Conservation (phyloP, 2,329 filamentous ascomycete genomes). For the Ceratocystis cubensis region DNA sequence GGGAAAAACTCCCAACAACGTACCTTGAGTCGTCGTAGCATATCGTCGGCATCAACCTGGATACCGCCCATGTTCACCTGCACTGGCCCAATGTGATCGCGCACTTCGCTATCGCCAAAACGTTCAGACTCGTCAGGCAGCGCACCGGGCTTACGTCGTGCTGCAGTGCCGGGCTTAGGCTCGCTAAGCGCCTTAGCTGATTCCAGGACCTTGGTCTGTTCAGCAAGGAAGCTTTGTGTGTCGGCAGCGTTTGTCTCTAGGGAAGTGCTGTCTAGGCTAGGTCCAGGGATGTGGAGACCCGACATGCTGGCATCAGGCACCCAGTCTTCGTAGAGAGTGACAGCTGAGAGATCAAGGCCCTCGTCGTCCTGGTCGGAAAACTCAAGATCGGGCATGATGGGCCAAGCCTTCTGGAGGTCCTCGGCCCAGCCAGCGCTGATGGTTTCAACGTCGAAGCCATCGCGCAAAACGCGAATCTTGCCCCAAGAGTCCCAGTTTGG, state of each 20-base stretch:
- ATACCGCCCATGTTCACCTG: conserved; percentile 99
- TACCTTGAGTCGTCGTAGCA: conserved; percentile 77
- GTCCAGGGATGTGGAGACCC: conserved; percentile 42
- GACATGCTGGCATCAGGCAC: conserved; percentile 63
- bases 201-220: conserved; percentile 67
- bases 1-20: conserved; percentile 21
- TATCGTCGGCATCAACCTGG: conserved; percentile 87
- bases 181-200: conserved; percentile 12
- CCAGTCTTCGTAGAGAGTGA: conserved; percentile 53
- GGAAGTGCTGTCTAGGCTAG: conserved; percentile 25
- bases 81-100: conserved; percentile 82
- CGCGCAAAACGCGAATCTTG: conserved; percentile 83
- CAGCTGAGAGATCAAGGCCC: conserved; percentile 14
- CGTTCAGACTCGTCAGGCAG: conserved; percentile 24
- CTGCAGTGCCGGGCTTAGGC: conserved; percentile 2
- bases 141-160: conserved; percentile 37
- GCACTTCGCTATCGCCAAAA: conserved; percentile 30
- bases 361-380: conserved; percentile 20
- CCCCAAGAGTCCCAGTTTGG: conserved; percentile 98
- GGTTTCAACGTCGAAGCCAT: conserved; percentile 82
- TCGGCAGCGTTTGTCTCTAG: conserved; percentile 33
- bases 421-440: conserved; percentile 76
- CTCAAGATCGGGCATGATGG: conserved; percentile 26
- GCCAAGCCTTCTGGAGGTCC: conserved; percentile 54
- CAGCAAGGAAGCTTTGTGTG: conserved; percentile 62